These are phyloP conservation scores for Beauveria sp. DNA, from an alignment of 2,329 filamentous ascomycete species.

Conservation along the genomic window DNA sequence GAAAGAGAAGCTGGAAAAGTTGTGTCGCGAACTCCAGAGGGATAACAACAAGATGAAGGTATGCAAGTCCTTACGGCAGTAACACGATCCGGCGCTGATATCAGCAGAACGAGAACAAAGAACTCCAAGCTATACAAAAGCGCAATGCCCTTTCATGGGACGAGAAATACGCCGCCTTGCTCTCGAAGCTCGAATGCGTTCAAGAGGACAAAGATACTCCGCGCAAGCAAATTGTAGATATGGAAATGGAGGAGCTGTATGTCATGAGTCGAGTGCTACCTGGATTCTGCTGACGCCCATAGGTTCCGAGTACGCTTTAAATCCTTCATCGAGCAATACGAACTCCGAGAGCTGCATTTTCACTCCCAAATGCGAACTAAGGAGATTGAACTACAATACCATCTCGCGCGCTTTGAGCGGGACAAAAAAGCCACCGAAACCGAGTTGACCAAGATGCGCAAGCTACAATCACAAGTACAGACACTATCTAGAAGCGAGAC, in stretches of 20 bases:
- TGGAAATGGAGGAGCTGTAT: conserved; percentile 84
- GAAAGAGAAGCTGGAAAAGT: conserved; percentile 94
- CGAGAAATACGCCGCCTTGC: conserved; percentile 70
- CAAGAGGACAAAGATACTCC: conserved; percentile 81
- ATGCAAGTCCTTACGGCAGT: conserved; percentile 18
- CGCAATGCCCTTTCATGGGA: conserved; percentile 77
- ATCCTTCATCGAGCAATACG: conserved; percentile 93
- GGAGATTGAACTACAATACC: conserved; percentile 89
- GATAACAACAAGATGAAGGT: conserved; percentile 99
- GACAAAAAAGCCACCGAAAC: conserved; percentile 82
- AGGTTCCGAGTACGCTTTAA: conserved; percentile 85
- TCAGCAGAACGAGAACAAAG: conserved; percentile 79
- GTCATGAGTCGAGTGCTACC: conserved; percentile 23
- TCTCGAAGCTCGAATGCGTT: conserved; percentile 80
- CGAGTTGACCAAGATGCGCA: conserved; percentile 71
- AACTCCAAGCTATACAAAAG: conserved; percentile 77
- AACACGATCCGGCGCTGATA: conserved; percentile 17
- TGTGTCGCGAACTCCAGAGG: conserved; percentile 87
- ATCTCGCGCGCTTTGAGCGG: conserved; percentile 80
- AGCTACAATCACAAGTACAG: conserved; percentile 83
- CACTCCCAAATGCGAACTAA: conserved; percentile 87
- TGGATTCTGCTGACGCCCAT: conserved; percentile 15
- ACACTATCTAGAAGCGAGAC: conserved; percentile 95
- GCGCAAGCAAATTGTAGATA: conserved; percentile 70
- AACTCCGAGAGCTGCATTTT: conserved; percentile 89